phyloP scores from a whole-genome alignment of 2,329 filamentous ascomycete genomes.

The Didymella arachidicola region DNA sequence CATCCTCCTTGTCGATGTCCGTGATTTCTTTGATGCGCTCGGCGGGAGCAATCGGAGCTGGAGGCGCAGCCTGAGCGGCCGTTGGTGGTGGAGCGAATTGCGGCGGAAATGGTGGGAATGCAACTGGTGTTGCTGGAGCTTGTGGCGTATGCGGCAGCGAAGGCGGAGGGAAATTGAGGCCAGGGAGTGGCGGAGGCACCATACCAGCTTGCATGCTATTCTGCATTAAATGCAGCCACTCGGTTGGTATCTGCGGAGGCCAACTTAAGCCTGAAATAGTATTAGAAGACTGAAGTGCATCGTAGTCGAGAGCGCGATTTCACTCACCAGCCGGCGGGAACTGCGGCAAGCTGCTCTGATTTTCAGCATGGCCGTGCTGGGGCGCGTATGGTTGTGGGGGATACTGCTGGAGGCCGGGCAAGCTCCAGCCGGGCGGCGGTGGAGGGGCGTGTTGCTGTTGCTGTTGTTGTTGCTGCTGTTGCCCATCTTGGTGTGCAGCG shows the following conservation, averaged over 20 bases:
- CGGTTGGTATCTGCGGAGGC: conserved; percentile 42
- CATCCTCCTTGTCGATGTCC: conserved; percentile 69
- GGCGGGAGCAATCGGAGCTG: conserved; percentile 10
- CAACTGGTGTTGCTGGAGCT: conserved; percentile 25
- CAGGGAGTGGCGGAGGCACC: conserved; percentile 32
- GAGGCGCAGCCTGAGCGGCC: conserved; percentile 2
- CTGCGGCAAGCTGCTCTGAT: conserved; percentile 13
- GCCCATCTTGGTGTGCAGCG: conserved; percentile 12
- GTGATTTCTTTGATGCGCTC: conserved; percentile 44
- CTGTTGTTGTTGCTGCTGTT: conserved; percentile 4
- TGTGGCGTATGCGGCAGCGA: conserved; percentile 34
- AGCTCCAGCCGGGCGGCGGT: conserved; percentile 18
- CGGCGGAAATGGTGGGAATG: conserved; percentile 24
- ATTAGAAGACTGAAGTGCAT: background rate
- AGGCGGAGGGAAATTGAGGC: conserved; percentile 29
- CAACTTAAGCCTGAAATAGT: conserved; percentile 10
- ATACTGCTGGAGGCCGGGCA: conserved; percentile 16
- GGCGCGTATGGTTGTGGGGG: conserved; percentile 17
- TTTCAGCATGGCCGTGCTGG: conserved; percentile 16
- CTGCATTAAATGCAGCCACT: conserved; percentile 42
- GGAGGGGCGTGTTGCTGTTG: conserved; percentile 13
- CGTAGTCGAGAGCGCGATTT: background rate
- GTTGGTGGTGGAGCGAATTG: conserved; percentile 22
- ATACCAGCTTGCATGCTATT: conserved; percentile 29
- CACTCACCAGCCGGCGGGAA: conserved; percentile 15